Base-by-base conservation (phyloP, 768 basidiomycete species). In the Hebeloma cylindrosporum region DNA sequence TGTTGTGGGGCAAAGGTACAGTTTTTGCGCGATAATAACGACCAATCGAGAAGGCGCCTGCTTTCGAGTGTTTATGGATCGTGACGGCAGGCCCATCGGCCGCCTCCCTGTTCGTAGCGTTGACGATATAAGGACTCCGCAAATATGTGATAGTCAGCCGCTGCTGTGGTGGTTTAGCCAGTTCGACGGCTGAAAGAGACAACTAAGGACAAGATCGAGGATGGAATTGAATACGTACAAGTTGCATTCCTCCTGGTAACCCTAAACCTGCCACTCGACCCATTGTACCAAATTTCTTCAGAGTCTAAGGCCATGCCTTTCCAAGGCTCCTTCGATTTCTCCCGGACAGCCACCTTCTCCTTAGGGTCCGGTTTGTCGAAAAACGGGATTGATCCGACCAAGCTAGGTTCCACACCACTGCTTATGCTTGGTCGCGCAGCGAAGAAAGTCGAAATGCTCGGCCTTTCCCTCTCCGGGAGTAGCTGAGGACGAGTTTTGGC, bases 41-140 rank as follows among this genome's bases (percentile, higher is more conserved):
- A 62, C 84, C 83, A 36, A 92, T 78, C 0, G 88, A 89, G 63
- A 89, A 90, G 1, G 86, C 89, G 22, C 78, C 66, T 3, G 85
- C 84, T 43, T 85, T 80, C 1, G 89, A 88, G 59, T 92, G 89
- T 53, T 87, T 88, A 64, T 92, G 90, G 23, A 92, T 79, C 42
- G 85, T 81, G 25, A 79, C 73, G 17, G 72, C 68, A 0, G 88
- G 86, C 1, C 85, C 83, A 25, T 72, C 73, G 23, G 63, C 65
- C 5, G 61, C 65, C 26, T 70, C 72, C 4, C 54, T 47, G 23
- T 47, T 43, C 10, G 45, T 53, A 34, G 57, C 54, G 28, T 61
- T 62, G n/a, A 67, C 28, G 25, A 39, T 62, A 48, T 68, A 76
- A 0, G 74, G 73, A 50, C 77, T 80, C 18, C 72, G 68, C 42